Percentiles rank a stretch among this genome's conserved stretches.
Evolutionary conservation across 768 basidiomycete genomes (phyloP).

Genomic region (Coprinopsis marcescibilis): DNA sequence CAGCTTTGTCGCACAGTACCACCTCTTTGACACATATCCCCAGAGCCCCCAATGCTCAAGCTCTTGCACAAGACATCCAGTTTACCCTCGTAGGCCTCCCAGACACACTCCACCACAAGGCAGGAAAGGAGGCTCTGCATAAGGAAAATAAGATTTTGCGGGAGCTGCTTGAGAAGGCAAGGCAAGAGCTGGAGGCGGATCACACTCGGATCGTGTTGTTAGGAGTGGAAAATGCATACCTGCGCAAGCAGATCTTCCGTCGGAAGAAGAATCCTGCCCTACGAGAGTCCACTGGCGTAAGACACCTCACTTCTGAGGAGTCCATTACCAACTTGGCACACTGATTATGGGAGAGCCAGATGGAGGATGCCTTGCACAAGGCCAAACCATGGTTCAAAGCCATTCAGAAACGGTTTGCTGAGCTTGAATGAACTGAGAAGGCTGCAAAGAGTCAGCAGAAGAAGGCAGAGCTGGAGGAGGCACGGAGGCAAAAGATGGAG

Average conservation of each 20-base stretch:
- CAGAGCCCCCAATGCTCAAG: too few species aligned
- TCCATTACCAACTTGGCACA: slow-evolving; percentile 13
- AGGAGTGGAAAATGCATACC: slow-evolving; percentile 23
- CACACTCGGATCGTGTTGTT: slow-evolving; percentile 21
- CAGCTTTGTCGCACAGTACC: too few species aligned
- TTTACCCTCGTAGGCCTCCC: slow-evolving; percentile 10
- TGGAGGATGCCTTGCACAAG: slow-evolving; percentile 8
- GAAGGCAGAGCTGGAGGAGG: slow-evolving; percentile 10
- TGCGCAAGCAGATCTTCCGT: slow-evolving; percentile 17
- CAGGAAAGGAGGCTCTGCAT: slow-evolving; percentile 8
- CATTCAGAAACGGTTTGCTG: slow-evolving; percentile 4
- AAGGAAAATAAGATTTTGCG: slow-evolving; percentile 12
- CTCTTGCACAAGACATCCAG: too few species aligned
- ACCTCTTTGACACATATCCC: too few species aligned
- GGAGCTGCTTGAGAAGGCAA: slow-evolving; percentile 10
- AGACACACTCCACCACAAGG: slow-evolving; percentile 6
- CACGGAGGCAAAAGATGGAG: slow-evolving; percentile 5
- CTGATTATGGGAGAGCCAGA: slow-evolving; percentile 2
- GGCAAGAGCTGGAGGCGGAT: slow-evolving; percentile 17
- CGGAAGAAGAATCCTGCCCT: slow-evolving; percentile 15
- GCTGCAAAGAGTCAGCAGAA: slow-evolving; percentile 6
- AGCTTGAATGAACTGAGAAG: slow-evolving; percentile 5
- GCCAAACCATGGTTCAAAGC: slow-evolving; percentile 7
- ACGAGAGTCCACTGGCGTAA: slow-evolving; percentile 11
- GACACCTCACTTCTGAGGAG: slow-evolving; percentile 20